Evolutionary conservation across 345 rosid genomes (phyloP), one percentile per base, ranked within the genome.

Genomic region (Citrus medica): DNA sequence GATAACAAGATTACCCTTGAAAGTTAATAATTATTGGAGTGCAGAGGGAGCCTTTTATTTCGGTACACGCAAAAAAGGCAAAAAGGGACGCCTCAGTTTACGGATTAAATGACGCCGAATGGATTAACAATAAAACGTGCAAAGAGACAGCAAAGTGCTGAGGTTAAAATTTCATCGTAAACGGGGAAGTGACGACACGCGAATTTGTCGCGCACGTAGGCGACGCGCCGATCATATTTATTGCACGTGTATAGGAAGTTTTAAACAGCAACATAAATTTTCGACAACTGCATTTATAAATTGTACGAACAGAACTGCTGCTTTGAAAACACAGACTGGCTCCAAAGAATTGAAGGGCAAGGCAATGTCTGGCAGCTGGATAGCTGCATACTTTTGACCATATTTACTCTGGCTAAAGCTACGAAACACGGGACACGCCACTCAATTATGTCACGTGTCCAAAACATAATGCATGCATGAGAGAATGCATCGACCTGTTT

Each of bases 171-270:
- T 28, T 5, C 35, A 63, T 16, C 6, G 5, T 6, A 5, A 6
- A 6, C 0, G 6, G 7, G 17, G 5, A 4, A 22, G 51, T 35
- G 48, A 35, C 16, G 16, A 55, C 74, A 37, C 38, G 67, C 7
- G 68, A 40, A 19, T 69, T 77, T 69, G 80, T 77, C 61, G 68
- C 7, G 32, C 68, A 56, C 60, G 74, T 27, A 59, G 10, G 2
- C 40, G 60, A 68, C 68, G 60, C 56, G 67, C 59, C 10, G 38
- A 7, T 13, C 28, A 8, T 2, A 38, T 58, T 40, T 19, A 68
- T 27, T 59, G 74, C 60, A 77, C 80, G 59, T 28, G 75, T 5
- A 4, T 14, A 25, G 67, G 24, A 38, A n/a, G n/a, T n/a, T n/a
- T n/a, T n/a, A n/a, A 12, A 13, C 51, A 33, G 17, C 51, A 12